phyloP scores from a whole-genome alignment of 164 flowering plant species.

The Cinnamomum chago region DNA sequence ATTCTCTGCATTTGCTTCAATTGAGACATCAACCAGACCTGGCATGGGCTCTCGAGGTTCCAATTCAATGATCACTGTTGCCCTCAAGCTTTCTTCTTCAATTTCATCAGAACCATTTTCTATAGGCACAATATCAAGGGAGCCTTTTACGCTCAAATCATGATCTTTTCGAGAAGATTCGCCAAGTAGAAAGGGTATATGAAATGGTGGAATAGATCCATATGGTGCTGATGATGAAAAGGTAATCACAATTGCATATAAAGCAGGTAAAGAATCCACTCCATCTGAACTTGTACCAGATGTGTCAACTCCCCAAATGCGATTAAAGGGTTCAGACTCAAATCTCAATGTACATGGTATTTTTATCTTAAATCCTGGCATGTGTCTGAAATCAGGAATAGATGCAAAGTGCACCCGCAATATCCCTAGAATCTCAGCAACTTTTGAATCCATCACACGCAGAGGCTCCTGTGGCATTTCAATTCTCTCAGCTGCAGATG shows the following conservation, averaged over 20 bases:
- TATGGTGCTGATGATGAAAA: slow-evolving; percentile 85
- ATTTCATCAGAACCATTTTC: slow-evolving; percentile 30
- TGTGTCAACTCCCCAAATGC: slow-evolving; percentile 38
- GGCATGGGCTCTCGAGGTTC: slow-evolving; percentile 92
- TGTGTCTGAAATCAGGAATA: slow-evolving; percentile 81
- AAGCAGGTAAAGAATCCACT: slow-evolving; percentile 62
- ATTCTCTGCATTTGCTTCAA: slow-evolving; percentile 78
- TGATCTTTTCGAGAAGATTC: slow-evolving; percentile 31
- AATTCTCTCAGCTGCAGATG: slow-evolving; percentile 28
- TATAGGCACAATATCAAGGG: slow-evolving; percentile 50
- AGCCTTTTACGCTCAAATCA: slow-evolving; percentile 16
- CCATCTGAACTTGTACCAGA: slow-evolving; percentile 26
- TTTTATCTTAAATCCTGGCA: slow-evolving; percentile 72
- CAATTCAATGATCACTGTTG: slow-evolving; percentile 54
- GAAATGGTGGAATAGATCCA: slow-evolving; percentile 71
- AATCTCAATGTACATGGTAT: slow-evolving; percentile 66
- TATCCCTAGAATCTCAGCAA: slow-evolving; percentile 51
- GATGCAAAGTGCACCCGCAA: slow-evolving; percentile 71
- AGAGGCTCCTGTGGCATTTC: slow-evolving; percentile 44
- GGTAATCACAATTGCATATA: slow-evolving; percentile 73
- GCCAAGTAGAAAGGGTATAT: slow-evolving; percentile 81
- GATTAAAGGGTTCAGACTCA: slow-evolving; percentile 60
- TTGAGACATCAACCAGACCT: slow-evolving; percentile 64
- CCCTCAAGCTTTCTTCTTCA: slow-evolving; percentile 37
- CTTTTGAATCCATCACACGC: slow-evolving; percentile 81